Percentiles rank a stretch among this genome's conserved stretches.
Conservation (phyloP, 139 green algal genomes). For the Tetradesmus lagerheimii region DNA sequence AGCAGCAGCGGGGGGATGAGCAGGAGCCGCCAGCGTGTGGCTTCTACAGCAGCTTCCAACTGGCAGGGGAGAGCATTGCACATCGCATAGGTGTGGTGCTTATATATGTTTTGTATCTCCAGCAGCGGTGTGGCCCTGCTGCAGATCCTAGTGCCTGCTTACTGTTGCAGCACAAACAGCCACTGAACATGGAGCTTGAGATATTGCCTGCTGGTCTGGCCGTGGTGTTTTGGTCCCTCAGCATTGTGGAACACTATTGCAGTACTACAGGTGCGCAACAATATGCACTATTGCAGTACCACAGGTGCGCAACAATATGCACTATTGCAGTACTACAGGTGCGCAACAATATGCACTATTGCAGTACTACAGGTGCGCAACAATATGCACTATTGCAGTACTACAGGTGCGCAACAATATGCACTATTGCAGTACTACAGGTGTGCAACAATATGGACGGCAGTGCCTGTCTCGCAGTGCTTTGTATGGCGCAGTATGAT, state of each 20-base stretch:
- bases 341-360: background rate
- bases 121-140: background rate
- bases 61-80: slow-evolving; percentile 65
- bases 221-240: too few relatives aligned
- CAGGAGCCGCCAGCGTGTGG: background rate
- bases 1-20: too few relatives aligned
- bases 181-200: too few relatives aligned
- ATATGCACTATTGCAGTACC: background rate
- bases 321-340: background rate
- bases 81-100: slow-evolving; percentile 55
- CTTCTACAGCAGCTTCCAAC: slow-evolving; percentile 44
- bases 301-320: background rate
- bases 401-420: background rate
- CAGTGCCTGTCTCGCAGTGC: too few relatives aligned
- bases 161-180: too few relatives aligned
- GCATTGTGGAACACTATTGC: too few relatives aligned
- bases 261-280: background rate
- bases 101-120: background rate
- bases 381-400: background rate
- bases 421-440: too few relatives aligned
- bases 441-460: too few relatives aligned
- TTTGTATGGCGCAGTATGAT: background rate
- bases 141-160: background rate
- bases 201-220: too few relatives aligned
- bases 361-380: background rate